These are phyloP conservation scores for Phytophthora vignae DNA, from an alignment of 352 stramenopile species.

Conservation along the genomic window DNA sequence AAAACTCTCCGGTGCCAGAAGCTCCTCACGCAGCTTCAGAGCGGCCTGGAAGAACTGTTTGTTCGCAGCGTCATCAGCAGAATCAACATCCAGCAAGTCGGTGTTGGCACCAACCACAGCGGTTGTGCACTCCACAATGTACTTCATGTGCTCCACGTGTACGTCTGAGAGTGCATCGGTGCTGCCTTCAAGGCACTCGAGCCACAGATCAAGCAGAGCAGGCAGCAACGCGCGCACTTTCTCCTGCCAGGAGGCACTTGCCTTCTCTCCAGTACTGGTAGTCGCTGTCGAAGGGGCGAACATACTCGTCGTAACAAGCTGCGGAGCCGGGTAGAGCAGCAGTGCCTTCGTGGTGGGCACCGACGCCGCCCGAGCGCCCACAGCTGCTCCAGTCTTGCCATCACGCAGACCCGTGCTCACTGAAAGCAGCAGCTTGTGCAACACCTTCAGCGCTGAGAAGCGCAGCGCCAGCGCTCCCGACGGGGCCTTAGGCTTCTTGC, in stretches of 20 bases:
- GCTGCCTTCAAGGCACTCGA: slow-evolving; percentile 72
- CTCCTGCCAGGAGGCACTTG: slow-evolving; percentile 67
- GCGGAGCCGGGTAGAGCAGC: slow-evolving; percentile 58
- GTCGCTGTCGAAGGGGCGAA: slow-evolving; percentile 29
- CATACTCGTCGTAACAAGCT: slow-evolving; percentile 43
- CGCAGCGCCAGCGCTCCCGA: slow-evolving; percentile 58
- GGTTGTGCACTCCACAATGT: slow-evolving; percentile 76
- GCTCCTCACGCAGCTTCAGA: slow-evolving; percentile 61
- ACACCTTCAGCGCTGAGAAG: slow-evolving; percentile 68
- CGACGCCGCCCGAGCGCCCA: slow-evolving; percentile 16
- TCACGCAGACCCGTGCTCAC: slow-evolving; percentile 38
- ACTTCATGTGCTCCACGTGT: slow-evolving; percentile 78
- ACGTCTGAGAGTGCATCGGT: slow-evolving; percentile 64
- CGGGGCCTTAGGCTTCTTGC: slow-evolving; percentile 53
- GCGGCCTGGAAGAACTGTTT: slow-evolving; percentile 44
- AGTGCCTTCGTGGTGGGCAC: slow-evolving; percentile 50
- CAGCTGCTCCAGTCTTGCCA: neutral
- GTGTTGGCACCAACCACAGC: slow-evolving; percentile 65
- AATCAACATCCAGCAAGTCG: slow-evolving; percentile 25
- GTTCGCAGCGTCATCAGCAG: slow-evolving; percentile 25
- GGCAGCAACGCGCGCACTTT: slow-evolving; percentile 69
- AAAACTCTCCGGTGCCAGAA: slow-evolving; percentile 59
- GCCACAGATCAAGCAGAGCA: slow-evolving; percentile 76
- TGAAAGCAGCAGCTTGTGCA: slow-evolving; percentile 70
- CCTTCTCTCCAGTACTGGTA: slow-evolving; percentile 25